A percentile compares a stretch with the other conserved stretches of the same genome.
These are phyloP conservation scores for Rhytidiadelphus loreus DNA, from an alignment of 225 moss, liverwort and hornwort species.

Conservation along the genomic window DNA sequence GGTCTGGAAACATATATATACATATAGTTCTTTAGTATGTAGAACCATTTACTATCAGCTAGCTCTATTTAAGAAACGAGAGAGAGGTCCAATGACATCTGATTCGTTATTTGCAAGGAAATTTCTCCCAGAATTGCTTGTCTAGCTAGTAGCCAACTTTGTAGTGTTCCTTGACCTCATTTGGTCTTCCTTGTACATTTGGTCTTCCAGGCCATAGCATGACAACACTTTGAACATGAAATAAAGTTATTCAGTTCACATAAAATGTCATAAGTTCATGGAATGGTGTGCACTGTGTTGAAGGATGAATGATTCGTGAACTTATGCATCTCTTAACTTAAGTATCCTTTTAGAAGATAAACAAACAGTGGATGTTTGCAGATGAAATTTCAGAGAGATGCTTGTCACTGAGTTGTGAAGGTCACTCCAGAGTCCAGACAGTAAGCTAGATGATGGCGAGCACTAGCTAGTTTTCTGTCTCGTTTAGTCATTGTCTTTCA, in stretches of 20 bases:
- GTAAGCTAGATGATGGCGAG: not conserved
- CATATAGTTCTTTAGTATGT: not conserved
- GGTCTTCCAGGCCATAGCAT: not conserved
- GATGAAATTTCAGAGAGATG: not conserved
- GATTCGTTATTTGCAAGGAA: not conserved
- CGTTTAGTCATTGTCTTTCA: not conserved
- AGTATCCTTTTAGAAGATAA: not conserved
- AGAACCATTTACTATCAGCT: not conserved
- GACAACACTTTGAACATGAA: not conserved
- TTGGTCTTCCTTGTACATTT: too few relatives aligned
- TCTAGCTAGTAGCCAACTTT: not conserved
- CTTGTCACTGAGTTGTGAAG: not conserved
- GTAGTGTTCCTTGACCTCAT: too few relatives aligned
- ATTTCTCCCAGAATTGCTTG: not conserved
- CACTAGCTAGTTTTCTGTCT: not conserved
- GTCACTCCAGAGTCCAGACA: not conserved
- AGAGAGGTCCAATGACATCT: not conserved
- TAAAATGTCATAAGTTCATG: not conserved
- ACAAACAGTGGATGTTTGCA: not conserved
- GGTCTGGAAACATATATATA: not conserved
- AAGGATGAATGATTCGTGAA: too few relatives aligned
- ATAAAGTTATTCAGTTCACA: not conserved
- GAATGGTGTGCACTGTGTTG: not conserved
- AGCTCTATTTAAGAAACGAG: not conserved
- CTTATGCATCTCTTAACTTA: not conserved